Evolutionary conservation across 129 eudicot species (phyloP), one percentile per base, ranked within the genome.

Genomic region (Artemisia tridentata): DNA sequence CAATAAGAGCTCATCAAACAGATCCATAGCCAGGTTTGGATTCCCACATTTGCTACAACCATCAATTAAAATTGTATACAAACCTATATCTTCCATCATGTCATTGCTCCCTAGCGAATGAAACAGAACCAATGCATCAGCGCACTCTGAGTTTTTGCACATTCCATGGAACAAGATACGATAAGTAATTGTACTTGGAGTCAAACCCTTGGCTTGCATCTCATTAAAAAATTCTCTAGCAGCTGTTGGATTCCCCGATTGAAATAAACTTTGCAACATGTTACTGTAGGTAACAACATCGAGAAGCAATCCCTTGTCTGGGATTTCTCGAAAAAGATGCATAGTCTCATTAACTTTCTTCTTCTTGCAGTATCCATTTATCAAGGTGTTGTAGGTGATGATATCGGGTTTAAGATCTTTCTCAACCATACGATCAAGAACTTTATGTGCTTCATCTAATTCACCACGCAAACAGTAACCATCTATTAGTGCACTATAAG

Each of bases 381-480:
- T 79, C 49, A 79, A 14, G 68, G 57, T 72, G 25, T 10, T 43
- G 61, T 66, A 79, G 13, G 78, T 79, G 68, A 79, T 38, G 15
- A 79, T 67, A 50, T 79, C 14, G 12, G 78, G 75, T 18, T n/a
- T 19, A 63, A 75, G 16, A 46, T 62, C 41, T 12, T 15, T 68
- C 54, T 63, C 58, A 54, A 56, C 49, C 80, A 80, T 70, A 3
- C 20, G n/a, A 20, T 60, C 60, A 17, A 80, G 23, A 69, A 80
- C 77, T 18, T 75, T 15, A 7, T 31, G 14, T 0, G 82, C 84
- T 18, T 74, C 15, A 16, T 48, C 81, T 45, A 74, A 16, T 63
- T 78, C 64, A 31, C 80, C 88, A 16, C 75, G 57, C 50, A 74
- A 65, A 84, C 88, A 85, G 29, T 85, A 81, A 29, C 89, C 89